A percentile compares a stretch with the other conserved stretches of the same genome.
Evolutionary conservation across 1,284 basidiomycete species (phyloP).

Genomic region (Heterobasidion irregulare): DNA sequence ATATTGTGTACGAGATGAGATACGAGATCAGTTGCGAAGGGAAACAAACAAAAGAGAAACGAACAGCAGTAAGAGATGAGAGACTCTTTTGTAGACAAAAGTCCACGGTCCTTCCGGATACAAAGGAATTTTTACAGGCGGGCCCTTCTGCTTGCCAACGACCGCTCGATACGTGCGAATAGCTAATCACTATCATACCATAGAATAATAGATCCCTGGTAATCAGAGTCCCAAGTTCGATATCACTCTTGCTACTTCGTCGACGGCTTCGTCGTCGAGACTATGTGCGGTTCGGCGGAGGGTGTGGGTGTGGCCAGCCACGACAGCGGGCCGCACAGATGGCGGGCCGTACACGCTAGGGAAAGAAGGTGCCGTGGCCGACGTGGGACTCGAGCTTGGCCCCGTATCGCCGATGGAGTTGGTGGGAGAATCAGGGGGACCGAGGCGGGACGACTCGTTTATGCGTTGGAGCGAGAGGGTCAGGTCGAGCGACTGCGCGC

Average conservation of each 20-base stretch:
- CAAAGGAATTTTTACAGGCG: slow-evolving; percentile 11
- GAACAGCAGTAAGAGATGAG: background rate
- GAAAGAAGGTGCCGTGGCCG: slow-evolving; percentile 68
- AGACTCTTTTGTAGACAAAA: background rate
- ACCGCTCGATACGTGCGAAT: background rate
- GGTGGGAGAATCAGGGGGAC: slow-evolving; percentile 68
- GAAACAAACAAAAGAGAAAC: background rate
- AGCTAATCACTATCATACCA: background rate
- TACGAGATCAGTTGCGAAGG: slow-evolving; percentile 1
- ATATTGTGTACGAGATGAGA: slow-evolving; percentile 7
- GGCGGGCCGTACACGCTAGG: slow-evolving; percentile 74
- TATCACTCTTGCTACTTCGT: slow-evolving; percentile 72
- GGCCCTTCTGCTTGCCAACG: background rate
- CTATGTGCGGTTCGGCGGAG: background rate
- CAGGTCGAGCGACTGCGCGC: slow-evolving; percentile 74
- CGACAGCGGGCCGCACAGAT: slow-evolving; percentile 36
- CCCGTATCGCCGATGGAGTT: slow-evolving; percentile 55
- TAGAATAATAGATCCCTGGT: background rate
- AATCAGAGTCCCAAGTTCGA: slow-evolving; percentile 65
- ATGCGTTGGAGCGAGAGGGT: slow-evolving; percentile 73
- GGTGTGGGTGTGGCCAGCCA: slow-evolving; percentile 12
- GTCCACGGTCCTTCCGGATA: slow-evolving; percentile 16
- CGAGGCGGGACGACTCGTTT: slow-evolving; percentile 53
- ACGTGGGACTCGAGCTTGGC: slow-evolving; percentile 66
- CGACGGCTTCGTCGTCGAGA: slow-evolving; percentile 34